These are phyloP conservation scores for Strigomonas galati DNA, from an alignment of 208 protist genomes.

Conservation along the genomic window DNA sequence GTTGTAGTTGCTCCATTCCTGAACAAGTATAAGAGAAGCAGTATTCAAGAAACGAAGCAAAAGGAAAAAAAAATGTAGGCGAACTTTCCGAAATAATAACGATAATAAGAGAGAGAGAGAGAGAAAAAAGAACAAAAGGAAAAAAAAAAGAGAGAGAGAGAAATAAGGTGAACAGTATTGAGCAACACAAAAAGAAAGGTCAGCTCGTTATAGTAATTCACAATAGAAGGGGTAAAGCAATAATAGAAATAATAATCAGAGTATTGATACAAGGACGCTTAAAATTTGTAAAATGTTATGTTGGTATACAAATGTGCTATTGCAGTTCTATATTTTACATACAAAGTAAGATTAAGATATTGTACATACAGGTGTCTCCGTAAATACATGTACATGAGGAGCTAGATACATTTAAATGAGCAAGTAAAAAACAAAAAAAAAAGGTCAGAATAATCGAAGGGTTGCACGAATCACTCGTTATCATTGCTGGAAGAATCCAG, in stretches of 20 bases:
- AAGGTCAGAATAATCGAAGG: background rate
- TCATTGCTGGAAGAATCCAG: no score
- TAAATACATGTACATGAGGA: no score
- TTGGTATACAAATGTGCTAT: no score
- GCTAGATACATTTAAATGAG: background rate
- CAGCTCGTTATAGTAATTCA: background rate
- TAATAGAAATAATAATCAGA: no score
- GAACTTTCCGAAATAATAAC: background rate
- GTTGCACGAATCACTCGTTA: no score
- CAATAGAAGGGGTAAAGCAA: no score
- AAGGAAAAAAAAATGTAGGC: constrained; percentile 17
- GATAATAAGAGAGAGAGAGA: background rate
- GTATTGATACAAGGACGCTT: no score
- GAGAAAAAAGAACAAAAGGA: constrained; percentile 12
- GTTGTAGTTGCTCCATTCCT: constrained; percentile 1
- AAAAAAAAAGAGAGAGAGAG: constrained; percentile 1
- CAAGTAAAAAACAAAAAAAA: constrained; percentile 10
- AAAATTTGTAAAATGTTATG: no score
- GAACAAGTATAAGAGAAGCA: background rate
- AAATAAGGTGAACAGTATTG: background rate
- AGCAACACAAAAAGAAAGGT: background rate
- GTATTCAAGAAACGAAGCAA: background rate
- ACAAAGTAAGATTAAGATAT: no score
- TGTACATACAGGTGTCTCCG: no score
- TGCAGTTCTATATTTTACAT: no score